These are phyloP conservation scores for Morella rubra DNA, from an alignment of 306 rosid genomes.

Conservation along the genomic window DNA sequence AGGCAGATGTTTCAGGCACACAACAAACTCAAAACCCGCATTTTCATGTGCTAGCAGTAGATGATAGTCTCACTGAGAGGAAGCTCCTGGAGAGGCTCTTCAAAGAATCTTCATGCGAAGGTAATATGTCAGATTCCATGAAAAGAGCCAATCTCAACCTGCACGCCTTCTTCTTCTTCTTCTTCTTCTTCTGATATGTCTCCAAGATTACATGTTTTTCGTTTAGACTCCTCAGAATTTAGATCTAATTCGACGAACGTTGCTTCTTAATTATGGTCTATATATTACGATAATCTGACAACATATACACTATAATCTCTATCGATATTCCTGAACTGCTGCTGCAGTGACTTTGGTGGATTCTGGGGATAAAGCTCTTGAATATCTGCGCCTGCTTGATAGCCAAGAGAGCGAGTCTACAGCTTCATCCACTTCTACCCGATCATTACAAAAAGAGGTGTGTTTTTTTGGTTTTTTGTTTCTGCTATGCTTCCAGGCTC, in stretches of 20 bases:
- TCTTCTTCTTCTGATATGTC: background rate
- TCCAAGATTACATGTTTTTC: background rate
- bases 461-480: background rate
- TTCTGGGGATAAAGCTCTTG: slow-evolving; percentile 92
- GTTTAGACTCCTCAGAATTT: background rate
- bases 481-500: background rate
- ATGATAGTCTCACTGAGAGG: slow-evolving; percentile 74
- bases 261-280: background rate
- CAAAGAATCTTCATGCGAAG: slow-evolving; percentile 71
- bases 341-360: slow-evolving; percentile 81
- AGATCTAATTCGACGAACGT: background rate
- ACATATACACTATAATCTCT: background rate
- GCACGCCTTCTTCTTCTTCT: background rate
- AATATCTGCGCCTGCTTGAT: slow-evolving; percentile 70
- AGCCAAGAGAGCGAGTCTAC: slow-evolving; percentile 29
- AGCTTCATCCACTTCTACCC: slow-evolving; percentile 39
- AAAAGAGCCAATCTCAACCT: background rate
- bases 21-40: slow-evolving; percentile 36
- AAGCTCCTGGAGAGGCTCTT: slow-evolving; percentile 87
- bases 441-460: slow-evolving; percentile 18
- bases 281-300: too few species aligned
- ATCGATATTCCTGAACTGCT: background rate
- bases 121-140: slow-evolving; percentile 17
- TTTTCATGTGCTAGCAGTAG: slow-evolving; percentile 97
- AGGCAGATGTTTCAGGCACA: slow-evolving; percentile 28